Evolutionary conservation across 352 stramenopile species (phyloP).

Genomic region (Phytophthora citricola): DNA sequence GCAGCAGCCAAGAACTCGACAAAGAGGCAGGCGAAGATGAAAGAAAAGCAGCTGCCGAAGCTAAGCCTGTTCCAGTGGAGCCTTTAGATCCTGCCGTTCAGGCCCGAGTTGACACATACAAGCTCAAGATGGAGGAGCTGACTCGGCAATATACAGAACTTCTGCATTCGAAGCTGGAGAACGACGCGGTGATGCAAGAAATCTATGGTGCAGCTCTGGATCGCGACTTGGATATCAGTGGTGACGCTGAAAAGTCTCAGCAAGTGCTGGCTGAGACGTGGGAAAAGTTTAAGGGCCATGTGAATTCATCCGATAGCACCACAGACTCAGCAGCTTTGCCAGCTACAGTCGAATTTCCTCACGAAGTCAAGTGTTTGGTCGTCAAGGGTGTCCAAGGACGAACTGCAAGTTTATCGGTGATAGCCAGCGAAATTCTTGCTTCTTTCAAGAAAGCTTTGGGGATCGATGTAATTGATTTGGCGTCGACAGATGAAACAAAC

Average conservation of each 20-base stretch:
- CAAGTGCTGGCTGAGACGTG: conserved; percentile 32
- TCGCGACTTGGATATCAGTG: conserved; percentile 47
- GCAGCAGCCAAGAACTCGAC: conserved; percentile 19
- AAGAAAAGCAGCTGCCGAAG: conserved; percentile 30
- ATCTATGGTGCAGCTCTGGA: conserved; percentile 77
- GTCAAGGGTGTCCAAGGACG: conserved; percentile 57
- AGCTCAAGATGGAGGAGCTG: conserved; percentile 80
- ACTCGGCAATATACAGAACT: conserved; percentile 54
- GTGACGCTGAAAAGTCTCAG: conserved; percentile 20
- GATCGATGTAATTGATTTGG: conserved; percentile 13
- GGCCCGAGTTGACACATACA: conserved; percentile 72
- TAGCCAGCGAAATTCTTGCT: conserved; percentile 44
- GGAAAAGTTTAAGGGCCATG: conserved; percentile 33
- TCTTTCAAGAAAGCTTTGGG: conserved; percentile 36
- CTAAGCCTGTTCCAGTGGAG: conserved; percentile 26
- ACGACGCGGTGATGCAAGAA: conserved; percentile 62
- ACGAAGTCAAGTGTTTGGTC: conserved; percentile 62
- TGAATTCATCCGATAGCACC: conserved; percentile 9
- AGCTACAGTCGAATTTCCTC: conserved; percentile 39
- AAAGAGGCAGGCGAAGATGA: conserved; percentile 37
- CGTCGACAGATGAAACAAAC: conserved; percentile 5
- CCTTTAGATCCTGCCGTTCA: conserved; percentile 63
- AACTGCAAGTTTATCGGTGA: conserved; percentile 42
- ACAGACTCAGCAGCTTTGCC: conserved; percentile 25
- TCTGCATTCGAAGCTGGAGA: conserved; percentile 29